These are phyloP conservation scores for Suillus plorans DNA, from an alignment of 768 basidiomycete genomes.

Conservation along the genomic window DNA sequence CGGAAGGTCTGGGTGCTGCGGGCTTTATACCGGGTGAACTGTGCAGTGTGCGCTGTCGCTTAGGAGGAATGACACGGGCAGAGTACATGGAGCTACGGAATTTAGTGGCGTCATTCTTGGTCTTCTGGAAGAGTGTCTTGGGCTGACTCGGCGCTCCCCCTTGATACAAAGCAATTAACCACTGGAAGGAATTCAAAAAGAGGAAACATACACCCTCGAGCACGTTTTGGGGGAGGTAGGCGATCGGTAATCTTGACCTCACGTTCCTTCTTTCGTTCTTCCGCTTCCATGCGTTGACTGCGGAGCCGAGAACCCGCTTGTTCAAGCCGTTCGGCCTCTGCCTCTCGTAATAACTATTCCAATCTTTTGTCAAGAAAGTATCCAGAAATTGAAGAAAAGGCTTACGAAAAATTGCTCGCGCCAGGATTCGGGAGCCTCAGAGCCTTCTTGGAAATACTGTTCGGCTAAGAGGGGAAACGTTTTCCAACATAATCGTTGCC, in stretches of 20 bases:
- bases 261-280: conserved; percentile 73
- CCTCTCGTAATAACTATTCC: conserved; percentile 51
- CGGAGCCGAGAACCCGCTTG: conserved; percentile 62
- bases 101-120: conserved; percentile 67
- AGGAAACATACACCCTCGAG: conserved; percentile 29
- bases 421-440: conserved; percentile 61
- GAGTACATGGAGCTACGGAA: conserved; percentile 61
- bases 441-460: conserved; percentile 40
- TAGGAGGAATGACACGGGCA: conserved; percentile 49
- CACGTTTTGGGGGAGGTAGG: conserved; percentile 65
- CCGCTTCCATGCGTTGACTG: conserved; percentile 64
- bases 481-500: conserved; percentile 63
- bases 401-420: conserved; percentile 68
- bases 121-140: conserved; percentile 77
- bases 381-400: conserved; percentile 6
- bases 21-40: conserved; percentile 35
- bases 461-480: conserved; percentile 56
- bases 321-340: conserved; percentile 65
- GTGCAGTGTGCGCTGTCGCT: conserved; percentile 43
- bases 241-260: conserved; percentile 75
- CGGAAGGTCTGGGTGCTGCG: conserved; percentile 32
- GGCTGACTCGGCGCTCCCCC: conserved; percentile 45
- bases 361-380: conserved; percentile 11
- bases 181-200: conserved; percentile 4
- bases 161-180: conserved; percentile 18